Conservation (phyloP, 2,329 filamentous ascomycete genomes). For the Aspergillus sp. region DNA sequence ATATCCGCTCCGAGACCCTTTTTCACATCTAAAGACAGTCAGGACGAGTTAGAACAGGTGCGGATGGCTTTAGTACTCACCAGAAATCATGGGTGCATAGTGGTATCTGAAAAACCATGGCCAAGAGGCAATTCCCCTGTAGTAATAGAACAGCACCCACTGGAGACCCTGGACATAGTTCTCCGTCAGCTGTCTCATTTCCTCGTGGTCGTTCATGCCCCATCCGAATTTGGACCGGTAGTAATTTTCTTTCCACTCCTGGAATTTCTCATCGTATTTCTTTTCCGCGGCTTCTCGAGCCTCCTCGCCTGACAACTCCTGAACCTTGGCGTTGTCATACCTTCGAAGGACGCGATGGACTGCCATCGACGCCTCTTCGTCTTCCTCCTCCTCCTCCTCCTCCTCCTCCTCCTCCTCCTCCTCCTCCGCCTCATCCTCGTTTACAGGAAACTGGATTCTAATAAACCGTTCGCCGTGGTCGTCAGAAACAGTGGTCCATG, state of each 20-base stretch:
- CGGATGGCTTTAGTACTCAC: conserved; percentile 37
- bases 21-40: conserved; percentile 57
- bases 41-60: conserved; percentile 12
- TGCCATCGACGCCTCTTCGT: conserved; percentile 76
- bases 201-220: conserved; percentile 68
- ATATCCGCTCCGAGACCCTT: conserved; percentile 79
- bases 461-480: conserved; percentile 58
- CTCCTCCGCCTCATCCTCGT: conserved; percentile 44
- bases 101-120: conserved; percentile 97
- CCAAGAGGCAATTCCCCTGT: conserved; percentile 93
- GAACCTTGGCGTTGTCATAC: conserved; percentile 81
- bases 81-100: conserved; percentile 92
- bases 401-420: no score
- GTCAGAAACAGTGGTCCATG: conserved; percentile 56
- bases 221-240: conserved; percentile 88
- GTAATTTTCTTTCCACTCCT: conserved; percentile 88
- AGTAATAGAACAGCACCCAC: conserved; percentile 98
- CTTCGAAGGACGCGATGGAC: conserved; percentile 76
- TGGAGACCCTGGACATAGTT: conserved; percentile 97
- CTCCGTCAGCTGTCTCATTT: conserved; percentile 73
- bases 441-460: conserved; percentile 51
- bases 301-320: conserved; percentile 71
- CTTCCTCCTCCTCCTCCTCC: conserved; percentile 59
- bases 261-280: conserved; percentile 84
- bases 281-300: conserved; percentile 68